phyloP scores from a whole-genome alignment of 352 stramenopile species.

The Phytophthora citricola region DNA sequence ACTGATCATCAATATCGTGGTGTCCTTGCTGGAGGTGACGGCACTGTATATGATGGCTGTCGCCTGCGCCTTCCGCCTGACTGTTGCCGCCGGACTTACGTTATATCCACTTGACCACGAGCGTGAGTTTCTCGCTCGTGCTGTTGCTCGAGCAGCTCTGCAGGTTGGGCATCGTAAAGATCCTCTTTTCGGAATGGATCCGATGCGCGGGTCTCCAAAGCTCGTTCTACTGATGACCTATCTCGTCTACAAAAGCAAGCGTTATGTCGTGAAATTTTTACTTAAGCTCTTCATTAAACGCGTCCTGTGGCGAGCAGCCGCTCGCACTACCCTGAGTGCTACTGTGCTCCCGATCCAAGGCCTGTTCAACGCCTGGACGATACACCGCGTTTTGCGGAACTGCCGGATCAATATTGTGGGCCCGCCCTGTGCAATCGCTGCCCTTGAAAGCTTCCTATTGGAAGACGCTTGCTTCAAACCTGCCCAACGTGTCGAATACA shows the following conservation, averaged over 20 bases:
- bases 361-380: slow-evolving; percentile 55
- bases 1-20: slow-evolving; percentile 49
- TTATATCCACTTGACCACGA: slow-evolving; percentile 58
- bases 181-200: slow-evolving; percentile 58
- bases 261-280: slow-evolving; percentile 60
- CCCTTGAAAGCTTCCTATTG: slow-evolving; percentile 32
- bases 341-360: slow-evolving; percentile 59
- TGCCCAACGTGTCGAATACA: slow-evolving; percentile 57
- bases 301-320: slow-evolving; percentile 53
- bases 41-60: slow-evolving; percentile 51
- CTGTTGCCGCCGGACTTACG: slow-evolving; percentile 46
- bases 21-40: slow-evolving; percentile 59
- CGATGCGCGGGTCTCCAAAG: slow-evolving; percentile 52
- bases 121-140: slow-evolving; percentile 55
- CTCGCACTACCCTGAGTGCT: slow-evolving; percentile 45
- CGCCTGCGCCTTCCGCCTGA: slow-evolving; percentile 50
- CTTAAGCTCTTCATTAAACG: slow-evolving; percentile 67
- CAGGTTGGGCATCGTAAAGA: slow-evolving; percentile 56
- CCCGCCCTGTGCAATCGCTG: slow-evolving; percentile 38
- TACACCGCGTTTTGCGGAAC: slow-evolving; percentile 50
- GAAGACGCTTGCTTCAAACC: slow-evolving; percentile 37
- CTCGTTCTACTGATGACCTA: slow-evolving; percentile 46
- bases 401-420: slow-evolving; percentile 63
- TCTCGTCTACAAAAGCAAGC: slow-evolving; percentile 61
- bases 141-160: slow-evolving; percentile 53